phyloP scores from a whole-genome alignment of 129 eudicot species.

The Artemisia annua region DNA sequence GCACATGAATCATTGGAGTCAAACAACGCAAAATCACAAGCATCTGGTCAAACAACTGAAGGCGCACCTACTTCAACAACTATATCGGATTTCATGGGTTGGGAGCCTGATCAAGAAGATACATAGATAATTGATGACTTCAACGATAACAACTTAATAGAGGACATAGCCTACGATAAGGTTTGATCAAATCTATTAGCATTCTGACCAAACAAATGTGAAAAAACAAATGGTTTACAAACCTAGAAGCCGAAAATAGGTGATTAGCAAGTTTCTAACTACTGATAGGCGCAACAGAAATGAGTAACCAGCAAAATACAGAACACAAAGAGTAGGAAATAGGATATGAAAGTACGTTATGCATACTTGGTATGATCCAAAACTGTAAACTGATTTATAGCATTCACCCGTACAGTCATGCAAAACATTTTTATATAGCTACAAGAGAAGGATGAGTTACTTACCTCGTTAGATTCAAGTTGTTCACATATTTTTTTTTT shows the following conservation, averaged over 20 bases:
- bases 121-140: constrained; percentile 8
- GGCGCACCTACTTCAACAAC: constrained; percentile 54
- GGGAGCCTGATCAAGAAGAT: constrained; percentile 50
- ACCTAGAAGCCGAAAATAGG: constrained; percentile 6
- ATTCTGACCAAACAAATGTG: constrained; percentile 27
- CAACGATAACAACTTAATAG: constrained; percentile 10
- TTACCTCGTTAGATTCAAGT: neutral
- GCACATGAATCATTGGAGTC: constrained; percentile 43
- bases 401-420: neutral
- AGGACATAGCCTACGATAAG: constrained; percentile 6
- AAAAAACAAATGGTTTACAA: constrained; percentile 43
- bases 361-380: neutral
- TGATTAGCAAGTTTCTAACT: constrained; percentile 1
- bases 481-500: no score
- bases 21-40: constrained; percentile 8
- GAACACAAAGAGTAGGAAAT: constrained; percentile 2
- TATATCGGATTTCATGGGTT: constrained; percentile 64
- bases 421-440: neutral
- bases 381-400: neutral
- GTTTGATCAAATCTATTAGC: constrained; percentile 13
- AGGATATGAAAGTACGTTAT: constrained; percentile 5
- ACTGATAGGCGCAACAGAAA: neutral
- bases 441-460: neutral
- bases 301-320: neutral
- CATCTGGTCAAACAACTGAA: constrained; percentile 26